phyloP scores from a whole-genome alignment of 1,284 basidiomycete species.

The Malassezia sympodialis region DNA sequence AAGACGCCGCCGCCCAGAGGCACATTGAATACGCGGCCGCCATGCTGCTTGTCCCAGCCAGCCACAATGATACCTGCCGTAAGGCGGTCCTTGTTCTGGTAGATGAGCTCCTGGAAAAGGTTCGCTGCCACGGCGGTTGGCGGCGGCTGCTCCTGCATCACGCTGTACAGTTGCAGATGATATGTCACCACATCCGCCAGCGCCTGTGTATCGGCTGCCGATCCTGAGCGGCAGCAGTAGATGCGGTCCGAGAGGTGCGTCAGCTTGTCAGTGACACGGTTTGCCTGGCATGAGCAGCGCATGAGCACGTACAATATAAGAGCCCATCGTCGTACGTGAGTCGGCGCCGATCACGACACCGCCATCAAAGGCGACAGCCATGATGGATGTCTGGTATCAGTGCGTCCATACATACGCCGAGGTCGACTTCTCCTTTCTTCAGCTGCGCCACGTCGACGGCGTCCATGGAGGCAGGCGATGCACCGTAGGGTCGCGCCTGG shows the following conservation, averaged over 20 bases:
- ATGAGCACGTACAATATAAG: conserved; percentile 69
- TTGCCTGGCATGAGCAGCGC: conserved; percentile 57
- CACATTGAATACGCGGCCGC: conserved; percentile 89
- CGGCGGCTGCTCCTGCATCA: conserved; percentile 64
- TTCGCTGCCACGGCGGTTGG: conserved; percentile 72
- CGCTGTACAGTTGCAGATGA: conserved; percentile 70
- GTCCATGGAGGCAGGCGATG: conserved; percentile 16
- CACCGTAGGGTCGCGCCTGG: not conserved
- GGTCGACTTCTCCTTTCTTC: conserved; percentile 47
- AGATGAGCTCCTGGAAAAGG: conserved; percentile 80
- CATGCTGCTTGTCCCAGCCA: conserved; percentile 86
- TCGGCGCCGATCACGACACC: conserved; percentile 96
- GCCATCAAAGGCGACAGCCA: conserved; percentile 92
- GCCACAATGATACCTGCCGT: conserved; percentile 94
- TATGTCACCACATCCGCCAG: conserved; percentile 87
- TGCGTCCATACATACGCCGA: conserved; percentile 26
- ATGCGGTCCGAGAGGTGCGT: conserved; percentile 94
- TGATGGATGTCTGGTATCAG: conserved; percentile 70
- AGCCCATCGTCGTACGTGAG: conserved; percentile 88
- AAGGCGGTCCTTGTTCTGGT: conserved; percentile 74
- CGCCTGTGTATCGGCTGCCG: conserved; percentile 91
- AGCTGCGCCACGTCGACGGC: conserved; percentile 25
- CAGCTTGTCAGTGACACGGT: conserved; percentile 96
- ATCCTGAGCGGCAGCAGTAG: conserved; percentile 97
- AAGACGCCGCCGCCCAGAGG: conserved; percentile 42